Conservation (phyloP, 345 rosid genomes). For the Brassica carinata region DNA sequence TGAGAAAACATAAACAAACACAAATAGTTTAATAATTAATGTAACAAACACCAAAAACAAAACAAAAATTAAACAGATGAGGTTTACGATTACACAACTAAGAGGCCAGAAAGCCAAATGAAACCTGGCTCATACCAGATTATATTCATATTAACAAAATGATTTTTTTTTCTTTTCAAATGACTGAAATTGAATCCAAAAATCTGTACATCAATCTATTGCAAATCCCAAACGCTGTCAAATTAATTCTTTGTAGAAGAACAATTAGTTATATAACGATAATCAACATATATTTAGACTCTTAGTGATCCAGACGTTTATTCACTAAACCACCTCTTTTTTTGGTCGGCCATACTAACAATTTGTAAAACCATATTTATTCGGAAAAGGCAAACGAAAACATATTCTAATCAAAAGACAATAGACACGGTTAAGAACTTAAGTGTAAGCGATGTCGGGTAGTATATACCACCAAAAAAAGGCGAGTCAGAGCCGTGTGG, state of each 20-base stretch:
- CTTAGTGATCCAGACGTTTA: not conserved
- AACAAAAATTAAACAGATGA: not conserved
- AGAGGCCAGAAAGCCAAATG: not conserved
- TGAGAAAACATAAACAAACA: not conserved
- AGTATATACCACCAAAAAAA: conserved; percentile 1
- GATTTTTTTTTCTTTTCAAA: not conserved
- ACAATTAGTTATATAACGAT: not conserved
- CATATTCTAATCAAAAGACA: not conserved
- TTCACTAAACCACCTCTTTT: not conserved
- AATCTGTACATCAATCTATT: not conserved
- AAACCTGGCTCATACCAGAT: not conserved
- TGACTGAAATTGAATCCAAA: not conserved
- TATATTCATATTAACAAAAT: not conserved
- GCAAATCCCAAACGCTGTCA: not conserved
- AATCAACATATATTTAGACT: not conserved
- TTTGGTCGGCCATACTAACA: not conserved
- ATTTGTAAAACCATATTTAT: not conserved
- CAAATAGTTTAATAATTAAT: not conserved
- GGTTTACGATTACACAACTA: not conserved
- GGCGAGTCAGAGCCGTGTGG: conserved; percentile 28
- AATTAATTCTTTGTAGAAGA: not conserved
- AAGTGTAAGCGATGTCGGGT: conserved; percentile 19
- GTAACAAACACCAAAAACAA: not conserved
- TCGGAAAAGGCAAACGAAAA: not conserved
- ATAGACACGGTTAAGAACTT: not conserved